A percentile compares a stretch with the other conserved stretches of the same genome.
These are phyloP conservation scores for Petunia hybrid DNA, from an alignment of 305 asterid genomes.

Conservation along the genomic window DNA sequence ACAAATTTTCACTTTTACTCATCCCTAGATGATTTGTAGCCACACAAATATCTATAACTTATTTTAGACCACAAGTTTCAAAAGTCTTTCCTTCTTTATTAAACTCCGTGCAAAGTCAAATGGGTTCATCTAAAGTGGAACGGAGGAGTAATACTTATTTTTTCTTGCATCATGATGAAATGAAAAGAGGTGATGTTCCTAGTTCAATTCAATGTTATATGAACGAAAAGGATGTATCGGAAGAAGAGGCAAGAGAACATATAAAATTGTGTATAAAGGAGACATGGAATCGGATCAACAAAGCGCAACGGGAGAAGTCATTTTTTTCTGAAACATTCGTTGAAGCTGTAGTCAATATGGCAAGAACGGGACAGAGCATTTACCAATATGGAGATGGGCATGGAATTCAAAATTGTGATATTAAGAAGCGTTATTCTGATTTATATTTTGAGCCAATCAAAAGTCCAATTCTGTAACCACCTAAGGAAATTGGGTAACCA, in stretches of 20 bases:
- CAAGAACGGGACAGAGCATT: conserved; percentile 11
- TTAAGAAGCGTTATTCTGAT: neutral
- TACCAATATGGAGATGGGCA: conserved; percentile 42
- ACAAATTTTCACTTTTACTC: no score
- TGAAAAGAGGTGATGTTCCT: conserved; percentile 34
- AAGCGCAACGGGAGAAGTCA: neutral
- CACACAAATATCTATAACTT: no score
- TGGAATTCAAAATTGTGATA: conserved; percentile 16
- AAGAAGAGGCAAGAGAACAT: neutral
- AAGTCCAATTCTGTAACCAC: no score
- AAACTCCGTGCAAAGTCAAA: no score
- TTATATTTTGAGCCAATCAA: neutral
- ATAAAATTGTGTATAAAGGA: conserved; percentile 6
- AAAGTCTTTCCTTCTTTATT: no score
- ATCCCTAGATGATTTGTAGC: no score
- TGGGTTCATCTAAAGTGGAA: no score
- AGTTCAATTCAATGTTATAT: conserved; percentile 33
- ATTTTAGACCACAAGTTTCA: no score
- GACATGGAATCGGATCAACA: conserved; percentile 34
- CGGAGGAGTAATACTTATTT: no score
- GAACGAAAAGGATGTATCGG: conserved; percentile 28
- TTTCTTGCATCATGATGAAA: conserved; percentile 11
- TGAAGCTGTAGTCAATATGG: conserved; percentile 22
- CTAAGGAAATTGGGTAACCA: no score
- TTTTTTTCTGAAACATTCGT: neutral